phyloP scores from a whole-genome alignment of 2,329 filamentous ascomycete genomes.

The Ophiosphaerella herpotricha region DNA sequence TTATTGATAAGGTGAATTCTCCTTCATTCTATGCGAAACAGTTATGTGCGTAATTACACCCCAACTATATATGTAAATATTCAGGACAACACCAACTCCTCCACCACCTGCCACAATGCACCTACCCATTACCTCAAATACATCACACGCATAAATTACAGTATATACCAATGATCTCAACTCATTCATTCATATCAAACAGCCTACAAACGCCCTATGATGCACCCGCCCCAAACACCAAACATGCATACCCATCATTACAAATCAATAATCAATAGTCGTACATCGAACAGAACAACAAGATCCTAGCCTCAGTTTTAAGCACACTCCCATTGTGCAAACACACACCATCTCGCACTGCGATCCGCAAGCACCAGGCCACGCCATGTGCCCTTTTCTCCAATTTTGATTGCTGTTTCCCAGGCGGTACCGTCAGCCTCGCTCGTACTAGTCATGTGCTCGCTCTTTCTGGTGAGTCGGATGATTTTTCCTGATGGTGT shows the following conservation, averaged over 20 bases:
- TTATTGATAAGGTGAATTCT: too few species aligned
- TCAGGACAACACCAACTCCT: too few species aligned
- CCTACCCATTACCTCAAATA: too few species aligned
- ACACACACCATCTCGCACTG: constrained; percentile 88
- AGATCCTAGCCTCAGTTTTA: not conserved
- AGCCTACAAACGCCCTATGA: constrained; percentile 19
- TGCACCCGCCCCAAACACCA: not conserved
- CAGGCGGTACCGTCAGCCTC: constrained; percentile 76
- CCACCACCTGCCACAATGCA: too few species aligned
- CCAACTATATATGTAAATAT: too few species aligned
- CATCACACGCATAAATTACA: too few species aligned
- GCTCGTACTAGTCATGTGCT: constrained; percentile 59
- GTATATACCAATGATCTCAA: too few species aligned
- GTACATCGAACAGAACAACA: constrained; percentile 1
- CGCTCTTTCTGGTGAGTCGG: constrained; percentile 79
- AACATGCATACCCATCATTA: not conserved
- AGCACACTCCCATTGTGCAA: constrained; percentile 72
- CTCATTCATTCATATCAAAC: too few species aligned
- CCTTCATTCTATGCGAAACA: too few species aligned
- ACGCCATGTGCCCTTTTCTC: constrained; percentile 79
- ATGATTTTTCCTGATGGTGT: constrained; percentile 94
- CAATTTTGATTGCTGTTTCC: constrained; percentile 92
- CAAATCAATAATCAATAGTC: constrained; percentile 1
- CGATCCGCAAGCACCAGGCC: constrained; percentile 82
- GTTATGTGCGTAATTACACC: too few species aligned